Base-by-base conservation (phyloP, 768 basidiomycete genomes). In the Pleurotus giganteus region DNA sequence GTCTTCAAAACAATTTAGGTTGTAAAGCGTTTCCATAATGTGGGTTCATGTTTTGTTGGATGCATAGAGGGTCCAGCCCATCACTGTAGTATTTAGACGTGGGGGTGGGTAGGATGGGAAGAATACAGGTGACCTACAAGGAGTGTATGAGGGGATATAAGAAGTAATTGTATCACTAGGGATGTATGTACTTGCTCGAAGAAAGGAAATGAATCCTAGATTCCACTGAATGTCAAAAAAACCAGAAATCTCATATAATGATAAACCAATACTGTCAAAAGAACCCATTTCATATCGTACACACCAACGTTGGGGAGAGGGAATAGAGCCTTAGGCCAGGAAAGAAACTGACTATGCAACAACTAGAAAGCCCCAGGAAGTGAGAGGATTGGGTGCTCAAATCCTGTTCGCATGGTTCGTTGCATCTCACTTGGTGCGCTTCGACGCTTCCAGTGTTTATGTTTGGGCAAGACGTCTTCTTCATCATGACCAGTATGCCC, bases 361-460 rank as follows among this genome's bases (percentile, higher is more conserved):
- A 69, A 31, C 74, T 58, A 87, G 68, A 88, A 86, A 27, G 77
- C 81, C 28, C 84, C 85, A 4, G 82, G 80, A 57, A 85, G 65
- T 9, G 74, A 68, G 41, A 89, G 76, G 42, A 83, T 74, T 12
- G 82, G 81, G 62, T 84, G 82, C 60, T 78, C 71, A 63, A 88
- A 87, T 37, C 81, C 83, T 41, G 64, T 58, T 52, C 85, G 83
- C 44, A 74, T 70, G 41, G 73, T 69, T 17, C 63, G 66, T 17
- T 72, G 69, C 56, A 87, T 67, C 63, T 88, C 83, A 9, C 83
- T 83, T 21, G 85, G 86, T 7, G 84, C 84, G 63, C 85, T 86
- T 9, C 49, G 49, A 13, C 49, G 29, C 34, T 51, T 51, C 49
- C 49, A 51, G 34, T 51, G 49, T 24, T 39, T 51, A 60, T 75